These are phyloP conservation scores for Periglandula ipomoeae DNA, from an alignment of 2,329 filamentous ascomycete genomes.

Conservation along the genomic window DNA sequence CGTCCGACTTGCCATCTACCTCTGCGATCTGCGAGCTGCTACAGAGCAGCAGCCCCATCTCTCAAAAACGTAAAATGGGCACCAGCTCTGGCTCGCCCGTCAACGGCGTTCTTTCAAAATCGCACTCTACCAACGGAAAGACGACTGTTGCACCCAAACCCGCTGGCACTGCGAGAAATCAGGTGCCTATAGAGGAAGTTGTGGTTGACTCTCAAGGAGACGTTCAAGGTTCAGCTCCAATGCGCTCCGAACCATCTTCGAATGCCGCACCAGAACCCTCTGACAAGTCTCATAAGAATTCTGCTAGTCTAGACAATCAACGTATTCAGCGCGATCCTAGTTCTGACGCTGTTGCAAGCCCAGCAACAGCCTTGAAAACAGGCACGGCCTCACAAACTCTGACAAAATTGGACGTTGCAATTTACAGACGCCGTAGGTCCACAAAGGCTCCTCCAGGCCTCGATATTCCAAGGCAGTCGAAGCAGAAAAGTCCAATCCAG, in stretches of 20 bases:
- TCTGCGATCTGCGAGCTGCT: neutral
- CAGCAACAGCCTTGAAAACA: neutral
- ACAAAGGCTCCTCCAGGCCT: slow-evolving; percentile 16
- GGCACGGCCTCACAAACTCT: slow-evolving; percentile 9
- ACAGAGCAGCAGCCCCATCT: neutral
- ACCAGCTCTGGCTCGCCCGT: neutral
- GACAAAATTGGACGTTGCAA: slow-evolving; percentile 26
- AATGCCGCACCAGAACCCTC: too few species aligned
- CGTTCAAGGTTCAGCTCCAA: too few species aligned
- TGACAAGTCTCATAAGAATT: too few species aligned
- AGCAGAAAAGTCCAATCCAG: neutral
- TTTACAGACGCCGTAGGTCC: slow-evolving; percentile 27
- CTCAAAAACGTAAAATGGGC: neutral
- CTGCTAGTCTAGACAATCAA: too few species aligned
- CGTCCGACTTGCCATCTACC: neutral
- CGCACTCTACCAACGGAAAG: neutral
- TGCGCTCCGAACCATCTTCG: too few species aligned
- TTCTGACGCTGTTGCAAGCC: neutral
- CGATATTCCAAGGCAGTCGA: slow-evolving; percentile 1
- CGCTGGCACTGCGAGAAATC: neutral
- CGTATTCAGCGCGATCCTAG: too few species aligned
- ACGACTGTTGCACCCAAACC: neutral
- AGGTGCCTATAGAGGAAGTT: neutral
- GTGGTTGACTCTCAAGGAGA: neutral
- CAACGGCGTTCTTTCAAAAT: neutral